phyloP scores from a whole-genome alignment of 208 protist genomes.

The Trypanosoma scelopori region DNA sequence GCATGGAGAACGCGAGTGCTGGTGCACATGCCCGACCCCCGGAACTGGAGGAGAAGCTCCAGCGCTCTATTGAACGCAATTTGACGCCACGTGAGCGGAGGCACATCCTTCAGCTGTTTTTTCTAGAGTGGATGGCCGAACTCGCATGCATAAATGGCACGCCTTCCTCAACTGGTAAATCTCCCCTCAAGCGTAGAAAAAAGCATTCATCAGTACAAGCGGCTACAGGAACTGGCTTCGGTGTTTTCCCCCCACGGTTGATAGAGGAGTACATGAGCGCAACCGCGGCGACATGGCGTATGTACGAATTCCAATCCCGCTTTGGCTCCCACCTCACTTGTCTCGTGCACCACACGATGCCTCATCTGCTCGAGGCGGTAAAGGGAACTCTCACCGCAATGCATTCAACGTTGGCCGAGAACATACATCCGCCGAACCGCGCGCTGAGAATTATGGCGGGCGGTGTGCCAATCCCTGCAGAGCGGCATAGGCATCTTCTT shows the following conservation, averaged over 20 bases:
- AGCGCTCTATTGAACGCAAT: slow-evolving; percentile 42
- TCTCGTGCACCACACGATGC: slow-evolving; percentile 16
- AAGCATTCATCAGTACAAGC: neutral
- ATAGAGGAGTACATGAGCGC: slow-evolving; percentile 40
- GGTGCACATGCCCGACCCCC: neutral
- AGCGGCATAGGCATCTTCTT: slow-evolving; percentile 24
- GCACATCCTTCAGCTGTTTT: slow-evolving; percentile 48
- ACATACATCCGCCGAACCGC: slow-evolving; percentile 41
- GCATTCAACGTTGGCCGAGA: slow-evolving; percentile 42
- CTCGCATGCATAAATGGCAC: slow-evolving; percentile 27
- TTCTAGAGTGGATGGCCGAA: slow-evolving; percentile 35
- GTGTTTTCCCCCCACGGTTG: slow-evolving; percentile 12
- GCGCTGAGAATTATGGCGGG: slow-evolving; percentile 36
- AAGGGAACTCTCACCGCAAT: slow-evolving; percentile 28
- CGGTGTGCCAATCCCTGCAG: slow-evolving; percentile 32
- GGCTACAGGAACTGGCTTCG: neutral
- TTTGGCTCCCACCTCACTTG: slow-evolving; percentile 38
- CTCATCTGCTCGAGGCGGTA: slow-evolving; percentile 13
- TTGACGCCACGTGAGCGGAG: slow-evolving; percentile 48
- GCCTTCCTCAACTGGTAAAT: neutral
- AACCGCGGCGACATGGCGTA: slow-evolving; percentile 23
- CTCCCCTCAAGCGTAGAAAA: neutral
- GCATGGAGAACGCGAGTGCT: slow-evolving; percentile 1
- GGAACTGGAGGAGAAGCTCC: slow-evolving; percentile 31
- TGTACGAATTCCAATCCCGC: slow-evolving; percentile 35